Evolutionary conservation across 2,329 filamentous ascomycete genomes (phyloP).

Genomic region (Xenoacremonium recifei): DNA sequence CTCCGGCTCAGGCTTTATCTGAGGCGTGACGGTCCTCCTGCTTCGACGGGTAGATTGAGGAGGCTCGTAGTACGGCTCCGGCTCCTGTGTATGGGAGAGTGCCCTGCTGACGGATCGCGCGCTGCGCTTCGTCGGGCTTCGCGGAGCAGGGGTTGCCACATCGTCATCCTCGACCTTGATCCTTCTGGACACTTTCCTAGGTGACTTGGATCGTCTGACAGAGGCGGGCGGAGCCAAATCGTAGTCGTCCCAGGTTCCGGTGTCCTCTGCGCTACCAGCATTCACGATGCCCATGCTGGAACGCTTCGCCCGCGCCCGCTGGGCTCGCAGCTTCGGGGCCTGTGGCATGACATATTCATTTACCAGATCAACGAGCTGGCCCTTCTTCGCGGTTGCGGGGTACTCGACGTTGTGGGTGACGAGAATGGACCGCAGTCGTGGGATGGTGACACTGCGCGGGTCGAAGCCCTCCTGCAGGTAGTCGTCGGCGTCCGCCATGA

Average conservation of each 20-base stretch:
- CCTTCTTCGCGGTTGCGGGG: constrained; percentile 87
- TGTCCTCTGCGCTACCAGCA: constrained; percentile 64
- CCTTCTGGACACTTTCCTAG: constrained; percentile 52
- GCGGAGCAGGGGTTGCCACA: constrained; percentile 31
- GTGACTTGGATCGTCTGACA: constrained; percentile 52
- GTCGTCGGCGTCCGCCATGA: constrained; percentile 68
- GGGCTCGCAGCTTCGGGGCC: constrained; percentile 71
- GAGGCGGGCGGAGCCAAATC: constrained; percentile 49
- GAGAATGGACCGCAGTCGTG: constrained; percentile 85
- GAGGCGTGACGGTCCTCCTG: constrained; percentile 51
- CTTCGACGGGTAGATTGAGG: constrained; percentile 47
- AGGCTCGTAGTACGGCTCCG: constrained; percentile 35
- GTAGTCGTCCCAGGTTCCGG: constrained; percentile 60
- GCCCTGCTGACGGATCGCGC: constrained; percentile 56
- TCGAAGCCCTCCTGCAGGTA: constrained; percentile 90
- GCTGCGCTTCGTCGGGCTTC: constrained; percentile 54
- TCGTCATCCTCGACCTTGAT: constrained; percentile 54
- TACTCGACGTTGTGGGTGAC: constrained; percentile 86
- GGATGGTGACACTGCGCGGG: constrained; percentile 77
- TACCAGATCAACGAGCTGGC: constrained; percentile 82
- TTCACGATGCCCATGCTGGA: constrained; percentile 83
- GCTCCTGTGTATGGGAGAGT: constrained; percentile 49
- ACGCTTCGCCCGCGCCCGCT: constrained; percentile 76
- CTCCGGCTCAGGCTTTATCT: constrained; percentile 54
- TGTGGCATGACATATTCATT: constrained; percentile 75